These are phyloP conservation scores for Salix udensis DNA, from an alignment of 345 rosid species.

Conservation along the genomic window DNA sequence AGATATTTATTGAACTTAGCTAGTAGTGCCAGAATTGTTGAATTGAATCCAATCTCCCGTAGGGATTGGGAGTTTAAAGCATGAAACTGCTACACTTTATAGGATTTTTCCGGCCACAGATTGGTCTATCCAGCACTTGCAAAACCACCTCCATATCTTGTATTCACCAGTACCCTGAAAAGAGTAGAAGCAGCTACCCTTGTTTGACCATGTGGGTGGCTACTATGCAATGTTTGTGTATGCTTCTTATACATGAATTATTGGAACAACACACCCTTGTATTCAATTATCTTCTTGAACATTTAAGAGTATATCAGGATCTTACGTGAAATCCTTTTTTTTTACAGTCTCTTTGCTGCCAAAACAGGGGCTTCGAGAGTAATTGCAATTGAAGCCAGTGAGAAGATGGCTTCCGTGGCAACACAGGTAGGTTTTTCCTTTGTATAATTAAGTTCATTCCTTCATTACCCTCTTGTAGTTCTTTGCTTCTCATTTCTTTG, in stretches of 20 bases:
- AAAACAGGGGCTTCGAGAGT: constrained; percentile 92
- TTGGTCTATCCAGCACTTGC: not conserved
- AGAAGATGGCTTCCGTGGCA: constrained; percentile 92
- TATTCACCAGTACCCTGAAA: not conserved
- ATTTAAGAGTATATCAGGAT: not conserved
- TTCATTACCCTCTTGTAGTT: constrained; percentile 13
- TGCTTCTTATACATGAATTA: not conserved
- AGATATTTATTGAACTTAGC: not conserved
- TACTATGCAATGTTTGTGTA: not conserved
- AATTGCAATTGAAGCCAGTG: constrained; percentile 86
- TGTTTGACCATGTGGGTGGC: constrained; percentile 1
- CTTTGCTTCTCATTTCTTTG: not conserved
- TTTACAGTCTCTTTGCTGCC: constrained; percentile 80
- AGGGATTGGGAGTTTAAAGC: not conserved
- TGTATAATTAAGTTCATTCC: not conserved
- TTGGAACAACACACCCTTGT: too few relatives aligned
- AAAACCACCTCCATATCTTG: not conserved
- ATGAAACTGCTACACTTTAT: not conserved
- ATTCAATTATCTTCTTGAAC: not conserved
- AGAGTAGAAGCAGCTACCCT: constrained; percentile 4
- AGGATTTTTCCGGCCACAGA: not conserved
- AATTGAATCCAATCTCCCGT: not conserved
- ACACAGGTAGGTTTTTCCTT: constrained; percentile 53
- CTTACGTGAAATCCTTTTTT: not conserved
- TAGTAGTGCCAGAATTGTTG: not conserved